Evolutionary conservation across 345 rosid genomes (phyloP).

Genomic region (Rhodamnia argentea): DNA sequence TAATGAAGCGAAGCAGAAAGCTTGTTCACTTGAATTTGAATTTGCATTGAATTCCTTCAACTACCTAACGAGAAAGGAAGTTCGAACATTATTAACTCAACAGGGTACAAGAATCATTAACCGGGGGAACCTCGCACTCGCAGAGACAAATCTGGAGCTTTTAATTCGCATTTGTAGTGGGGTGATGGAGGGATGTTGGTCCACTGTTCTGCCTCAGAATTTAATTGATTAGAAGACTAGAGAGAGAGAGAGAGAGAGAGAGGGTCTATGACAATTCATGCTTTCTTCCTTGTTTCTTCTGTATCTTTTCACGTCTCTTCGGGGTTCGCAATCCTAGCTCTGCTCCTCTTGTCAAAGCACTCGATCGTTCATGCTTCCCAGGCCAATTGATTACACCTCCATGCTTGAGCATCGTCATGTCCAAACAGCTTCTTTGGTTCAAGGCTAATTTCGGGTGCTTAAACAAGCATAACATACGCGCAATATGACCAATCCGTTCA

Average conservation of each 20-base stretch:
- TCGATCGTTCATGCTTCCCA: neutral
- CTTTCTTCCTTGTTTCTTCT: neutral
- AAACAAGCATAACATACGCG: neutral
- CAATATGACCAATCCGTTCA: neutral
- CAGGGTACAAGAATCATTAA: conserved; percentile 22
- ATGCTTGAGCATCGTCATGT: neutral
- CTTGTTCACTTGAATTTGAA: neutral
- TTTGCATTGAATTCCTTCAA: conserved; percentile 15
- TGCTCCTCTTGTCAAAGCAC: neutral
- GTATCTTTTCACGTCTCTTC: neutral
- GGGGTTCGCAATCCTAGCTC: neutral
- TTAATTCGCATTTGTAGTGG: conserved; percentile 18
- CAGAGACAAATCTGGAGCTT: conserved; percentile 16
- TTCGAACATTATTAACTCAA: conserved; percentile 25
- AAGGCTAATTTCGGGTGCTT: neutral
- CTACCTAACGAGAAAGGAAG: conserved; percentile 28
- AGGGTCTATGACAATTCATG: neutral
- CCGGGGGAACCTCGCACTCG: conserved; percentile 10
- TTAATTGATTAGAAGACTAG: neutral
- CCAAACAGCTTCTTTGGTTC: neutral
- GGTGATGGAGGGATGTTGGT: conserved; percentile 22
- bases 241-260: neutral
- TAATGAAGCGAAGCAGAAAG: no score
- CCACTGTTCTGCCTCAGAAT: conserved; percentile 7
- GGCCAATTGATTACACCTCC: neutral